Base-by-base conservation (phyloP, 192 early-diverging fungal genomes). In the Cetraspora pellucida region DNA sequence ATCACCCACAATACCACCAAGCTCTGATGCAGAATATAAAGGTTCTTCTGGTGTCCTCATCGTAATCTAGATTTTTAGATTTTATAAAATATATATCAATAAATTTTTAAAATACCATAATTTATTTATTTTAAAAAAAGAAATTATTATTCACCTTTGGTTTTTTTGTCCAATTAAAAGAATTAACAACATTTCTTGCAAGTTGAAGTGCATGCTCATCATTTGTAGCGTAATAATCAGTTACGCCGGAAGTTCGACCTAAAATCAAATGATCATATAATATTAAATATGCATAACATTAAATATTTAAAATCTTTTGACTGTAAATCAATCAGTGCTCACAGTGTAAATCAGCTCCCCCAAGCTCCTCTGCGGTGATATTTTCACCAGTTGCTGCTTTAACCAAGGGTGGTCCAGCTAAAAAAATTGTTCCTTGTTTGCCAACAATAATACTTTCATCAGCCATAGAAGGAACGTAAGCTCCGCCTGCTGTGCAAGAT, bases 391-490 rank as follows among this genome's bases (percentile, higher is more conserved):
- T 98, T 0, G 97, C 97, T 9, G 97, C 97, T 82, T 93, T 93
- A 10, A 98, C 97, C 75, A 98, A 85, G 75, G 97, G 97, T 73
- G 97, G 97, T 2, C 97, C 97, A 3, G 91, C 97, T 78, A 97
- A 88, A 85, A 98, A 98, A 72, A 98, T 98, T 3, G 97, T 98
- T 10, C 97, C 97, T 81, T 98, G 95, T 43, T 92, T 93, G 73
- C 87, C 86, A 44, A 98, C 97, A 86, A 98, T 98, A 72, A 98
- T 91, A 86, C 92, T 94, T 83, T 98, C 95, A 82, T 98, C 97
- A 47, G 96, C 93, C 97, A 98, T 98, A 14, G 97, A 96, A 54
- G 97, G 97, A 30, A 98, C 96, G 81, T 98, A 98, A 2, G 97
- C 97, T 72, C 97, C 95, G 76, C 95, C 95, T 21, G 97, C 97